Base-by-base conservation (phyloP, 1,284 basidiomycete genomes). In the Exsudoporus floridanus region DNA sequence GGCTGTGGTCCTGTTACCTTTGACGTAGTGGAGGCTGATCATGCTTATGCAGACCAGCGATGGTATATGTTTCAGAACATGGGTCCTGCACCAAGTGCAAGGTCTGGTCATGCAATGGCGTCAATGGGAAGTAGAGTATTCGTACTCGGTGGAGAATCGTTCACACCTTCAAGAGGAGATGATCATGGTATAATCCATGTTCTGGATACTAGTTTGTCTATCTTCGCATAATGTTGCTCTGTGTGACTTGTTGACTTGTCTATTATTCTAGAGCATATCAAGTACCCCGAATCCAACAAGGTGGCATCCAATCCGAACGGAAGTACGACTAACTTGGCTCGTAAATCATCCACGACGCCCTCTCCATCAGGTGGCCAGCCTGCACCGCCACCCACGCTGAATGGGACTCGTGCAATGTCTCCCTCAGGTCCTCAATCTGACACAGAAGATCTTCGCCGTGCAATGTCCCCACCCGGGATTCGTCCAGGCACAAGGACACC, bases 31-130 rank as follows among this genome's bases (percentile, higher is more conserved):
- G 37, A 38, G 13, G 42, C 52, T 66, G 46, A 70, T 50, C 10
- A 40, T 44, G 25, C 34, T 58, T 40, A 37, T 8, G 44, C 60
- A 88, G 83, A 84, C 70, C 83, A 85, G 60, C 76, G 84, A 62
- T 98, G 96, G 96, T 99, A 95, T 75, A 98, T 96, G 92, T 98
- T 99, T 76, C 94, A 97, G 71, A 97, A 98, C 70, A 98, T 98
- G 96, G 96, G 96, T 3, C 94, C 94, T 12, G 83, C 92, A 7
- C 96, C 96, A 2, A 86, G 81, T 50, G 92, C 93, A 13, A 82
- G 96, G 47, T 94, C 92, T 14, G 96, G 96, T 4, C 96, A 99
- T 73, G 90, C 93, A 19, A 94, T 98, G 90, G 91, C 95, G 6
- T 86, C 90, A 12, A 88, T 88, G 66, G 91, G 92, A 47, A 83